Evolutionary conservation across 106 monocot genomes (phyloP), one percentile per base, ranked within the genome.

Genomic region (Narthecium ossifragum): DNA sequence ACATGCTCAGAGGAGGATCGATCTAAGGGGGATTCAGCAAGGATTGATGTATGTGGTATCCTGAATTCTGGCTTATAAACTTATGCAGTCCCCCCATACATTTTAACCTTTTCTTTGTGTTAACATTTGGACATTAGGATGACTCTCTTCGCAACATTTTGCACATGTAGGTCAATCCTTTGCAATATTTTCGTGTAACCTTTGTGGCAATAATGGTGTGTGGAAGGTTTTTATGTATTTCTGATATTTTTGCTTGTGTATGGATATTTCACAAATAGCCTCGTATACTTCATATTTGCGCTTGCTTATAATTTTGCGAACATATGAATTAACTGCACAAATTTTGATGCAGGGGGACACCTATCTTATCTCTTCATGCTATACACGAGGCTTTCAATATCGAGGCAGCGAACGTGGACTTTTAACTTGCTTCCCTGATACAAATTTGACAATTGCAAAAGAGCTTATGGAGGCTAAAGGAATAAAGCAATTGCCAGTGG

Each of bases 401-500:
- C 73, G 57, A 30, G 91, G 98, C 41, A 75, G 67, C 38, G 74
- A 81, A 49, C 70, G 91, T 49, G 98, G 98, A 33, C 71, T 99
- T 25, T 59, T 99, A 51, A 99, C 81, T 34, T 99, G 98, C 50
- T 99, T 88, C 46, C 80, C 90, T 0, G 91, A 99, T 61, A 91
- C 87, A 34, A 81, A 91, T 64, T 75, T 99, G 74, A 82, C 87
- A 21, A 91, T 66, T 51, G 98, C 91, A 39, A 88, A 84, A 55
- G 84, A 88, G 29, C 84, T 99, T 18, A 99, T 99, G 91, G 98
- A 99, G 53, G 98, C 98, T 13, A 99, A 91, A 79, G 91, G 75
- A 52, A 66, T 99, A 31, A 91, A 88, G 55, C 98, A 99, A 60
- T 74, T 99, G 23, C 91, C 98, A 22, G 91, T 91, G 3, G 98